Evolutionary conservation across 176 grass and related monocot genomes (phyloP), one percentile per base, ranked within the genome.

Genomic region (Oryza coarctata): DNA sequence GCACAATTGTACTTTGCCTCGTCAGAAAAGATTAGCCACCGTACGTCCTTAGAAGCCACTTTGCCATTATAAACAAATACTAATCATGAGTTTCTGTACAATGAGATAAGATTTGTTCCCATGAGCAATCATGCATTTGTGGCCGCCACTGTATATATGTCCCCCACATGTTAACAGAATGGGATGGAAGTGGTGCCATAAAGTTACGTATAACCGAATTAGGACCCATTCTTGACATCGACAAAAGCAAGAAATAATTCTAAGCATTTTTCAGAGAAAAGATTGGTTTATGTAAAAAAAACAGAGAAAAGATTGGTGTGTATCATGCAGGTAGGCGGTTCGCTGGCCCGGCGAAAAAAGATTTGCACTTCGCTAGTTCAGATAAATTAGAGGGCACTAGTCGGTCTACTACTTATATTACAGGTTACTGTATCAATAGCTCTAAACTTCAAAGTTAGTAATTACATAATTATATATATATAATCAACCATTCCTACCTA

Each of bases 41-140:
- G 26, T 65, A 73, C 31, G 40, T 67, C 65, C 33, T 88, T 33
- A 78, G 20, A 71, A 17, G 41, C 27, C 55, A 83, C 32, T 77
- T 52, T 64, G 40, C 9, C 26, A 57, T 14, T 43, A 8, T 66
- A 44, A 78, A 88, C 43, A 33, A 47, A 32, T 49, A 58, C 40
- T 81, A 66, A 84, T 87, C 73, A 82, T 77, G 31, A 35, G 76
- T 29, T 82, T 78, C 20, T 72, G 75, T 61, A 62, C 35, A 68
- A 55, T 61, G 45, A 3, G 28, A 88, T 79, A 65, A 73, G 44
- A 17, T 30, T 73, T 82, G 78, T 13, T 75, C 49, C 29, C 78
- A 7, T 63, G 27, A 74, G 45, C 74, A 83, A 88, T 83, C 86
- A 78, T 78, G 57, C 67, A 22, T 62, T 57, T 39, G 38, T 76